Evolutionary conservation across 2,329 filamentous ascomycete species (phyloP).

Genomic region (Penicillium sp.): DNA sequence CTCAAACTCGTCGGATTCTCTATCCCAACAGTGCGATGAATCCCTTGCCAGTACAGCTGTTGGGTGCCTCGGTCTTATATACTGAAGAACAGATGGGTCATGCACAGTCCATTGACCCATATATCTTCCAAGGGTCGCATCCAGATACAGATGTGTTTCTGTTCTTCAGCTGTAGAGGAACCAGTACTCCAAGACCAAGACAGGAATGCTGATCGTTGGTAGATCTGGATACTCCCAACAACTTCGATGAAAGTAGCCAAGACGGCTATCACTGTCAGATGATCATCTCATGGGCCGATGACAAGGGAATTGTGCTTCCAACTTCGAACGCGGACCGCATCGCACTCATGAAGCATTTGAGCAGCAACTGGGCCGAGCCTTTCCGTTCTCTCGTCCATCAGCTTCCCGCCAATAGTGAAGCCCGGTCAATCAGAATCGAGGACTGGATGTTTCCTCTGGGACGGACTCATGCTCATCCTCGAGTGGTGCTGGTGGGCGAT

Average conservation of each 20-base stretch:
- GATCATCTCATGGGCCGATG: conserved; percentile 48
- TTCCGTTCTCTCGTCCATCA: conserved; percentile 42
- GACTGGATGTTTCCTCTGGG: conserved; percentile 44
- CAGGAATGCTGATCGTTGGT: conserved; percentile 13
- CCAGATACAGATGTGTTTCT: conserved; percentile 49
- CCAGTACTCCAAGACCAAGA: too few relatives aligned
- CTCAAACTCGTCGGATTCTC: conserved; percentile 37
- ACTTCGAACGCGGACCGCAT: conserved; percentile 36
- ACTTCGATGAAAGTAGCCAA: conserved; percentile 29
- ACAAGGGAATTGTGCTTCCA: conserved; percentile 39
- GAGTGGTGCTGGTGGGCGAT: conserved; percentile 49
- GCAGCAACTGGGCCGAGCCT: conserved; percentile 47
- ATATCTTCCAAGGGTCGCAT: conserved; percentile 52
- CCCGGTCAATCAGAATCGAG: conserved; percentile 44
- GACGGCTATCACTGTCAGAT: conserved; percentile 47
- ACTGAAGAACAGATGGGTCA: conserved; percentile 40
- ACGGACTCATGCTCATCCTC: conserved; percentile 33
- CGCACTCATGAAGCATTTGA: conserved; percentile 42
- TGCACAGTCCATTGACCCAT: conserved; percentile 47
- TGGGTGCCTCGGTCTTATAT: conserved; percentile 45
- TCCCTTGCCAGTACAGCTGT: conserved; percentile 46
- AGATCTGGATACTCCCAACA: conserved; percentile 49
- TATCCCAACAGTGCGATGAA: conserved; percentile 29
- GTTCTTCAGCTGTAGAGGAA: conserved; percentile 51
- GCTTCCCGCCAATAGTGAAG: conserved; percentile 41